Percentiles rank a stretch among this genome's conserved stretches.
These are phyloP conservation scores for Ploettnerulaceae sp. DNA, from an alignment of 2,329 filamentous ascomycete species.

Conservation along the genomic window DNA sequence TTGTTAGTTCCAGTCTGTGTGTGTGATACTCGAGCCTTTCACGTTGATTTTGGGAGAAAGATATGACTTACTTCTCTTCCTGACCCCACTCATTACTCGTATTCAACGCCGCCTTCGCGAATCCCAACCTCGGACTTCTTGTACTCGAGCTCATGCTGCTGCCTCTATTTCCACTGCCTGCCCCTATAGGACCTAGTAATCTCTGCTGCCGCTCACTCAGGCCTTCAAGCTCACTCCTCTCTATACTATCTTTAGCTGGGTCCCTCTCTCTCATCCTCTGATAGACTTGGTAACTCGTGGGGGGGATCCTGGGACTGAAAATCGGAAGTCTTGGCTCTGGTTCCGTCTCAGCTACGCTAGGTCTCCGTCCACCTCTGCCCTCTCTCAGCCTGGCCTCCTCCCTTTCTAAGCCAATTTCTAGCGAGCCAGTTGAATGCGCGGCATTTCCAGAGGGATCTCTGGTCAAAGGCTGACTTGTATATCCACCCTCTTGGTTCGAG, in stretches of 20 bases:
- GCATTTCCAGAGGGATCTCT: slow-evolving; percentile 41
- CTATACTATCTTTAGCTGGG: too few relatives aligned
- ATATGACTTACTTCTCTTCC: neutral
- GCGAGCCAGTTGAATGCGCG: slow-evolving; percentile 9
- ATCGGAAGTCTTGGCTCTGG: slow-evolving; percentile 25
- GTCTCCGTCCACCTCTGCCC: slow-evolving; percentile 11
- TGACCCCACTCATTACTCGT: neutral
- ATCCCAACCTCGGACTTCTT: neutral
- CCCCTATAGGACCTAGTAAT: neutral
- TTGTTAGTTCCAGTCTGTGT: neutral
- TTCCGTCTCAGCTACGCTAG: slow-evolving; percentile 30
- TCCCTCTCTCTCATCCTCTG: slow-evolving; percentile 16
- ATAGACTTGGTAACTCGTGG: slow-evolving; percentile 27
- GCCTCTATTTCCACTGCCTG: neutral
- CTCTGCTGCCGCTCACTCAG: neutral
- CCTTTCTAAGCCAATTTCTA: neutral
- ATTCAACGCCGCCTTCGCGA: neutral
- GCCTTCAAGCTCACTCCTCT: neutral
- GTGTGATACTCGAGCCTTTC: too few relatives aligned
- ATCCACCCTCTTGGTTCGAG: slow-evolving; percentile 38
- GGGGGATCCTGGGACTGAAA: slow-evolving; percentile 25
- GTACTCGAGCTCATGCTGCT: neutral
- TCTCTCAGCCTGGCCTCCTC: too few relatives aligned
- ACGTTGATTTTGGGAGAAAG: neutral
- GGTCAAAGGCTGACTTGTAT: slow-evolving; percentile 48